These are phyloP conservation scores for Clonostachys byssicola DNA, from an alignment of 2,329 filamentous ascomycete genomes.

Conservation along the genomic window DNA sequence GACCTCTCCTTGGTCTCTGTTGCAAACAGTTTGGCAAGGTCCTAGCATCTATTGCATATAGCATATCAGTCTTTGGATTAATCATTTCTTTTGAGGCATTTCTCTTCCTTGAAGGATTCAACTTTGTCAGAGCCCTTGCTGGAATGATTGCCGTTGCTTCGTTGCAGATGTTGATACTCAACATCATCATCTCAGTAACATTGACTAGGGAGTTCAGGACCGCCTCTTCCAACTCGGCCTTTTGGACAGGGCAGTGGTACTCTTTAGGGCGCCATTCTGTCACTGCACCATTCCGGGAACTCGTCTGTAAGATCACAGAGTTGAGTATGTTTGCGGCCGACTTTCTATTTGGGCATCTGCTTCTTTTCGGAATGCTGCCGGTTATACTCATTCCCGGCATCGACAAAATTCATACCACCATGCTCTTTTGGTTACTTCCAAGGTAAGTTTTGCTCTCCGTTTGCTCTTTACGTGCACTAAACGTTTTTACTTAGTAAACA, in stretches of 20 bases:
- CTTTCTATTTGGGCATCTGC: too few relatives aligned
- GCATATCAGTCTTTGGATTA: slow-evolving; percentile 78
- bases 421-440: too few relatives aligned
- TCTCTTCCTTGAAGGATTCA: slow-evolving; percentile 89
- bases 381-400: too few relatives aligned
- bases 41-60: slow-evolving; percentile 89
- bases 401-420: too few relatives aligned
- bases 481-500: too few relatives aligned
- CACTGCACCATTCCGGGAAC: slow-evolving; percentile 93
- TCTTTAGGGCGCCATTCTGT: slow-evolving; percentile 96
- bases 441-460: too few relatives aligned
- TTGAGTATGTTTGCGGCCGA: too few relatives aligned
- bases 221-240: slow-evolving; percentile 93
- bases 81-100: slow-evolving; percentile 88
- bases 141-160: slow-evolving; percentile 90
- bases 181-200: slow-evolving; percentile 82
- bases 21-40: slow-evolving; percentile 99
- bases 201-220: slow-evolving; percentile 95
- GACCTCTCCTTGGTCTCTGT: slow-evolving; percentile 92
- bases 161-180: slow-evolving; percentile 93
- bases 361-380: too few relatives aligned
- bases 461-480: too few relatives aligned
- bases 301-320: slow-evolving; percentile 94
- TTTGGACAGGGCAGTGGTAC: slow-evolving; percentile 99
- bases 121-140: slow-evolving; percentile 74